Evolutionary conservation across 257 asterid genomes (phyloP).

Genomic region (Solanum paucissectum): DNA sequence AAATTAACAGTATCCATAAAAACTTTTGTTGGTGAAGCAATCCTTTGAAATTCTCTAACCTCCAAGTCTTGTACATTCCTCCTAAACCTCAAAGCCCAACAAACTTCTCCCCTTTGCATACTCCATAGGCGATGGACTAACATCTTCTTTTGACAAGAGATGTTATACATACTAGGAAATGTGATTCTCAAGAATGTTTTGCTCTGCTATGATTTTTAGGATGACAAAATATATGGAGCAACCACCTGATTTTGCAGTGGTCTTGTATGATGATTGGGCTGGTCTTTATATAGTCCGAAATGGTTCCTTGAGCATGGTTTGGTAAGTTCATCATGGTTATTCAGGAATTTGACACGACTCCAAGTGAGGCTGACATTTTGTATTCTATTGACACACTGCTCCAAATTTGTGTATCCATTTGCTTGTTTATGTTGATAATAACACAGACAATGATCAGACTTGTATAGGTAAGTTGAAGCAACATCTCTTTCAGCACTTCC

Average conservation of each 20-base stretch:
- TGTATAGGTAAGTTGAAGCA: not conserved
- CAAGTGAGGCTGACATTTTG: not conserved
- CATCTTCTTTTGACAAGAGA: not conserved
- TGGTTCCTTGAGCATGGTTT: not conserved
- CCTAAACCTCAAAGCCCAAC: not conserved
- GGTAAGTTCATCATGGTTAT: not conserved
- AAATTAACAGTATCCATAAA: not conserved
- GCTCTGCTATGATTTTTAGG: not conserved
- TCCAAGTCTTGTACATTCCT: not conserved
- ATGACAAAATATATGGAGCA: not conserved
- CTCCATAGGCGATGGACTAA: not conserved
- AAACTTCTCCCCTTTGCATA: not conserved
- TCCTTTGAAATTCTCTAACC: not conserved
- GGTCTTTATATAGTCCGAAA: not conserved
- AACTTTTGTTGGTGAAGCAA: not conserved
- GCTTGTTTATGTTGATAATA: not conserved
- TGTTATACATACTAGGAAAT: not conserved
- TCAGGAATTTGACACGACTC: not conserved
- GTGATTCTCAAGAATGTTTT: not conserved
- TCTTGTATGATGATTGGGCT: not conserved
- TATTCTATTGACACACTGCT: not conserved
- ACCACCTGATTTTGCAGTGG: not conserved
- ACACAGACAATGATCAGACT: not conserved
- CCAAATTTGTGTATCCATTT: not conserved
- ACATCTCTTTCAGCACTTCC: not conserved